Conservation (phyloP, 495 filamentous ascomycete species). For the Penicillium bialowiezense region DNA sequence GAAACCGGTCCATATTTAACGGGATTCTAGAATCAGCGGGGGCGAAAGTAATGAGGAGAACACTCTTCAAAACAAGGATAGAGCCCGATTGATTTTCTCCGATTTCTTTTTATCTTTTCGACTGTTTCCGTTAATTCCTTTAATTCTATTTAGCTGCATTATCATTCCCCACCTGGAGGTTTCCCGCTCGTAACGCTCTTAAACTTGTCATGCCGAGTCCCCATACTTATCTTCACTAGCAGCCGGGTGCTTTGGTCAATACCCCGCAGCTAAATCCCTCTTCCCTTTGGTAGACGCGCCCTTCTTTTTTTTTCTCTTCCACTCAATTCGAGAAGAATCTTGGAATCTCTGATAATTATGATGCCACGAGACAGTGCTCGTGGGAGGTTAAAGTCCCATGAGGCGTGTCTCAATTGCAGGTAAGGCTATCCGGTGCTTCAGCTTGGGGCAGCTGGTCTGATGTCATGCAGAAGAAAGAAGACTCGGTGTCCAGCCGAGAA, state of each 20-base stretch:
- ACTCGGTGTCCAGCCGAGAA: constrained; percentile 47
- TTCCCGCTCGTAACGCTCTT: neutral
- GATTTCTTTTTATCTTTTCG: neutral
- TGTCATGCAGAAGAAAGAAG: constrained; percentile 39
- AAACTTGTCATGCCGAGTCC: too few species aligned
- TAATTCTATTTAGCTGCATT: too few species aligned
- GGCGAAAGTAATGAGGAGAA: neutral
- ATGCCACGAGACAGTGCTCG: constrained; percentile 38
- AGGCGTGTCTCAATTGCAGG: constrained; percentile 47
- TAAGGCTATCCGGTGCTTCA: constrained; percentile 16
- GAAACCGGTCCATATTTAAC: neutral
- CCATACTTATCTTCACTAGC: neutral
- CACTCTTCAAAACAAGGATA: neutral
- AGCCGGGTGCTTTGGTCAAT: neutral
- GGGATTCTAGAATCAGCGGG: too few species aligned
- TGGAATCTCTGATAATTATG: neutral
- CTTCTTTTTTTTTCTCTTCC: neutral
- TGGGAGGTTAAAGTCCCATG: constrained; percentile 43
- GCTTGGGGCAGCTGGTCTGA: neutral
- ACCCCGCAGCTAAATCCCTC: constrained; percentile 5
- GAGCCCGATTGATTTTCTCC: neutral
- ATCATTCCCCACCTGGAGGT: neutral
- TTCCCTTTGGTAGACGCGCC: neutral
- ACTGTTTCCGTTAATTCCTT: too few species aligned
- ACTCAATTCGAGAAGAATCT: neutral